Evolutionary conservation across 768 basidiomycete species (phyloP).

Genomic region (Termitomyces sp.): DNA sequence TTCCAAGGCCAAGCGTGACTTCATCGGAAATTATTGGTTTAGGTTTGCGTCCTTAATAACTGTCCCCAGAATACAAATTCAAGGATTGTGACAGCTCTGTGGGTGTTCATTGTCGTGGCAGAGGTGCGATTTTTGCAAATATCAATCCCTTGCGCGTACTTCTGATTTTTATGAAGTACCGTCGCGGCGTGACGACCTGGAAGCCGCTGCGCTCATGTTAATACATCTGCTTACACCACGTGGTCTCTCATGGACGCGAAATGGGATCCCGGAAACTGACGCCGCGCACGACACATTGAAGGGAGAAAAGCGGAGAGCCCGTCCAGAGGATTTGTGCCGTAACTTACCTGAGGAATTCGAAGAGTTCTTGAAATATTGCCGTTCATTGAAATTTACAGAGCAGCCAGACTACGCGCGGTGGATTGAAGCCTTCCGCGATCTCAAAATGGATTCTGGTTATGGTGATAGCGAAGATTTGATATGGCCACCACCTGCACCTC

Average conservation of each 20-base stretch:
- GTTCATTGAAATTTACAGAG: slow-evolving; percentile 63
- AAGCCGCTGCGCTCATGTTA: slow-evolving; percentile 72
- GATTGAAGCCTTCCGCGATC: slow-evolving; percentile 56
- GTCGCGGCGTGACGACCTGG: slow-evolving; percentile 73
- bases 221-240: slow-evolving; percentile 75
- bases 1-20: slow-evolving; percentile 60
- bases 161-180: slow-evolving; percentile 43
- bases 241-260: slow-evolving; percentile 73
- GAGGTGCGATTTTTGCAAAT: slow-evolving; percentile 37
- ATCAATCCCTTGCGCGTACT: slow-evolving; percentile 1
- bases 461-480: slow-evolving; percentile 54
- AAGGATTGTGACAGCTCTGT: slow-evolving; percentile 41
- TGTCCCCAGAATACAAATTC: neutral
- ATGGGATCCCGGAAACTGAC: slow-evolving; percentile 71
- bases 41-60: slow-evolving; percentile 30
- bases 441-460: slow-evolving; percentile 58
- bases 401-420: slow-evolving; percentile 62
- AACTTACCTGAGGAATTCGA: slow-evolving; percentile 69
- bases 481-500: slow-evolving; percentile 60
- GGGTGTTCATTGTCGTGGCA: slow-evolving; percentile 70
- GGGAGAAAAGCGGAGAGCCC: slow-evolving; percentile 53
- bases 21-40: slow-evolving; percentile 85
- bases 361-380: slow-evolving; percentile 69
- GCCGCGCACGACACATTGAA: slow-evolving; percentile 58
- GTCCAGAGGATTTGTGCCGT: slow-evolving; percentile 61